Percentiles rank a stretch among this genome's conserved stretches.
Evolutionary conservation across 805 yeast species (phyloP).

Genomic region (Wickerhamiella spandovensis): DNA sequence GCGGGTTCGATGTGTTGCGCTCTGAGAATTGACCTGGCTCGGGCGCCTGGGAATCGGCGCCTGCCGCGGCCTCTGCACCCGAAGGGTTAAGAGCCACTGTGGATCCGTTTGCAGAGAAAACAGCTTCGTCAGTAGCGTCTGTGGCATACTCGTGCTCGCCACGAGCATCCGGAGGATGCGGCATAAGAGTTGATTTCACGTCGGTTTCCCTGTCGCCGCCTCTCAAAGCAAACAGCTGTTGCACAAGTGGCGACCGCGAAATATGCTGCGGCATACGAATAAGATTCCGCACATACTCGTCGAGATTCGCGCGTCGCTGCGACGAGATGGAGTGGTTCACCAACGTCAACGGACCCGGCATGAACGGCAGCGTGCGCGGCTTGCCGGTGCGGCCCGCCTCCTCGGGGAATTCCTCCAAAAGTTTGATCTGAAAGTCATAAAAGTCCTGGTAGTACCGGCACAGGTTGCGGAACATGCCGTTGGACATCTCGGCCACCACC

Average conservation of each 20-base stretch:
- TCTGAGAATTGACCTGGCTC: not conserved
- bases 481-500: slow-evolving; percentile 49
- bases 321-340: slow-evolving; percentile 65
- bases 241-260: slow-evolving; percentile 53
- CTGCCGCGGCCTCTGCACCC: not conserved
- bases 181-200: slow-evolving; percentile 21
- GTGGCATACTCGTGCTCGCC: slow-evolving; percentile 1
- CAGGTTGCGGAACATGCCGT: slow-evolving; percentile 56
- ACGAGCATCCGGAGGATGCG: slow-evolving; percentile 21
- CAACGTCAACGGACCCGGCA: slow-evolving; percentile 90
- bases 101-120: not conserved
- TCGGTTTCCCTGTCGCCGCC: slow-evolving; percentile 47
- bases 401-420: slow-evolving; percentile 72
- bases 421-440: slow-evolving; percentile 77
- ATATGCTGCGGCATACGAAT: slow-evolving; percentile 66
- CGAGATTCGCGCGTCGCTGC: slow-evolving; percentile 41
- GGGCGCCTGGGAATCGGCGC: not conserved
- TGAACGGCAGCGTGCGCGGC: slow-evolving; percentile 74
- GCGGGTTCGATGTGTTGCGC: not conserved
- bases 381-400: slow-evolving; percentile 84
- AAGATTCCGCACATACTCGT: slow-evolving; percentile 44
- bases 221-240: slow-evolving; percentile 52
- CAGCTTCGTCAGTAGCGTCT: not conserved
- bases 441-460: slow-evolving; percentile 92
- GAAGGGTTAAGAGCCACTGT: not conserved